Evolutionary conservation across 768 basidiomycete genomes (phyloP), one percentile per base, ranked within the genome.

Genomic region (Ramaria sp.): DNA sequence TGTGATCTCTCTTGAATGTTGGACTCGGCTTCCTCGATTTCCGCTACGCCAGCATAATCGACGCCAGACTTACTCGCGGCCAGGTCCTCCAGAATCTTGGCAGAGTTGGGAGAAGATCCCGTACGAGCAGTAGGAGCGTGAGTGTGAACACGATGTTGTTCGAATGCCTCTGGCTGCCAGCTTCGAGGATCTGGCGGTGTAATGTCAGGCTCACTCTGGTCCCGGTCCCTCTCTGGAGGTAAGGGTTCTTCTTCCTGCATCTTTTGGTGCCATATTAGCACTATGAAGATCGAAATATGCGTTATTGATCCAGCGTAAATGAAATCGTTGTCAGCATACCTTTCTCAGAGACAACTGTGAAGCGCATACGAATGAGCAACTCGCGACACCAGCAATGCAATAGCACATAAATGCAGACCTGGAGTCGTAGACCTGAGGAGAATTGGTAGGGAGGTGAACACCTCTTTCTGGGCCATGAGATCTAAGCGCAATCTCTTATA

Each of bases 391-490:
- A 49, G 48, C 20, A 31, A 31, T 4, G 41, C 15, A 12, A 20
- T 10, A 30, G 19, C n/a, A 33, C 37, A 19, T 20, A 19, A 27
- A 37, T 31, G 49, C 55, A 30, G 17, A 57, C 55, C 47, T 49
- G 55, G 55, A 13, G 55, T 57, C 20, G 45, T 57, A 12, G 55
- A 57, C 47, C 55, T 57, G 30, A 57, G 48, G n/a, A 57, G 55
- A 30, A 57, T 57, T 19, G 55, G 55, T 37, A 56, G 54, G 3
- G 50, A 51, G 27, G 27, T 27, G 34, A 20, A 52, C n/a, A 57
- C 55, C 30, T 57, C 55, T 34, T 50, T 37, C 22, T 47, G 45
- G 13, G 46, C 49, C 55, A 57, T 57, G 34, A 20, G 33, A 49
- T 38, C 34, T 42, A 39, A 48, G 43, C 45, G 15, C 17, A 22